Conservation (phyloP, 768 basidiomycete genomes). For the Lactarius akahatsu region DNA sequence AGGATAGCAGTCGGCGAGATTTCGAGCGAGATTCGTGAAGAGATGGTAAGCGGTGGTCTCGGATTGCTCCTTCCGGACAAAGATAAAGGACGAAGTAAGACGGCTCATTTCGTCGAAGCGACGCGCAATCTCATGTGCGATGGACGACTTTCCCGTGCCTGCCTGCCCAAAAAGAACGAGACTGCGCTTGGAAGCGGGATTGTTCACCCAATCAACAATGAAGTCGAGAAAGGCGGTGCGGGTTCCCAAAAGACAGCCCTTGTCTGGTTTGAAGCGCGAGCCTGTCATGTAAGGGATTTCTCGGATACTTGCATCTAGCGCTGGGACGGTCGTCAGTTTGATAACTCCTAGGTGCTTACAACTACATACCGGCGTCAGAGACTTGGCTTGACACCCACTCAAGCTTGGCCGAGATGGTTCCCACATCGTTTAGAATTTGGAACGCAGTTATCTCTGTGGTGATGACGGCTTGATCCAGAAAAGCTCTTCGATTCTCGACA, state of each 20-base stretch:
- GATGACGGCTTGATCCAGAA: not conserved
- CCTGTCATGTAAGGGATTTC: not conserved
- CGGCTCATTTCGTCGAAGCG: not conserved
- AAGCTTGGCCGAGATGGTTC: not conserved
- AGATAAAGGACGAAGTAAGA: not conserved
- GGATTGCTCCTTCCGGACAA: slow-evolving; percentile 1
- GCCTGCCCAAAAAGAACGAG: slow-evolving; percentile 2
- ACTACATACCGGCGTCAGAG: not conserved
- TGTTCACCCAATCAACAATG: not conserved
- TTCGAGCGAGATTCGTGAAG: not conserved
- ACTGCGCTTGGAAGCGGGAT: not conserved
- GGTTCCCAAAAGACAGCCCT: not conserved
- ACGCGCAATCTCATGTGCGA: slow-evolving; percentile 1
- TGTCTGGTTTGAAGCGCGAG: not conserved
- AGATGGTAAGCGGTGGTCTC: not conserved
- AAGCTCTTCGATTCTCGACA: not conserved
- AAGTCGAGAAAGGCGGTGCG: not conserved
- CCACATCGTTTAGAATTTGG: slow-evolving; percentile 1
- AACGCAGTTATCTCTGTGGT: not conserved
- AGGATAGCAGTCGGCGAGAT: not conserved
- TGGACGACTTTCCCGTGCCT: not conserved
- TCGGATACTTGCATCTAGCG: not conserved
- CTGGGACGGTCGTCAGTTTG: not conserved
- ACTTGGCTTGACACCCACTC: not conserved
- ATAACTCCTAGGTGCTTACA: not conserved